A percentile compares a stretch with the other conserved stretches of the same genome.
Evolutionary conservation across 331 rosid species (phyloP).

Genomic region (Telfairia occidentalis): DNA sequence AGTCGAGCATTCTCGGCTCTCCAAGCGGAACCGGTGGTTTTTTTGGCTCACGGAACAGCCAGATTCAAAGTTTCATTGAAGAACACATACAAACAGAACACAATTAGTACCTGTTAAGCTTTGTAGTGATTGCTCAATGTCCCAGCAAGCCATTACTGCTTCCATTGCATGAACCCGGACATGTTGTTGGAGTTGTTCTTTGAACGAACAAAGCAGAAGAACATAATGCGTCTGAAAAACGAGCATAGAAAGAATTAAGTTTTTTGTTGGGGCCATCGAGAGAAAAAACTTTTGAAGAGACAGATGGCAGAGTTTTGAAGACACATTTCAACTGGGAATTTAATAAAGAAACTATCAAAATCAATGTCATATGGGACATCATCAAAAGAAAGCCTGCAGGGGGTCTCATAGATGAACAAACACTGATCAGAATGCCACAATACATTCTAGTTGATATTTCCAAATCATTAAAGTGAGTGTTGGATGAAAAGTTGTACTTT

Average conservation of each 20-base stretch:
- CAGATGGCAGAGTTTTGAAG: not conserved
- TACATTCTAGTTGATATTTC: not conserved
- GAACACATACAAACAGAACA: not conserved
- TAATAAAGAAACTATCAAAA: not conserved
- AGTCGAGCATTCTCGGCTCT: not conserved
- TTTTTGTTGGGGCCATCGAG: not conserved
- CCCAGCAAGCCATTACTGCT: constrained; percentile 99
- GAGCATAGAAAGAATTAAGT: constrained; percentile 14
- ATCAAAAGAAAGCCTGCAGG: not conserved
- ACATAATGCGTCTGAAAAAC: constrained; percentile 79
- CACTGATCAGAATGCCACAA: not conserved
- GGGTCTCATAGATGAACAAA: not conserved
- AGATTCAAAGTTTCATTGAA: not conserved
- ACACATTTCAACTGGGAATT: not conserved
- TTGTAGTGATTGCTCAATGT: constrained; percentile 91
- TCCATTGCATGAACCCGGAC: constrained; percentile 99
- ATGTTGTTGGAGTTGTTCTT: constrained; percentile 95
- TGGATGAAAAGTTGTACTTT: not conserved
- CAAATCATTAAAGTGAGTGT: not conserved
- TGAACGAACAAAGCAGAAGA: constrained; percentile 88
- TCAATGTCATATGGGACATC: too few relatives aligned
- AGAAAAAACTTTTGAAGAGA: not conserved
- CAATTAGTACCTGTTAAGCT: constrained; percentile 69
- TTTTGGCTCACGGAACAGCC: not conserved
- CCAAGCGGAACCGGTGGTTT: not conserved